Evolutionary conservation across 352 stramenopile genomes (phyloP).

Genomic region (Saprolegnia parasitica): DNA sequence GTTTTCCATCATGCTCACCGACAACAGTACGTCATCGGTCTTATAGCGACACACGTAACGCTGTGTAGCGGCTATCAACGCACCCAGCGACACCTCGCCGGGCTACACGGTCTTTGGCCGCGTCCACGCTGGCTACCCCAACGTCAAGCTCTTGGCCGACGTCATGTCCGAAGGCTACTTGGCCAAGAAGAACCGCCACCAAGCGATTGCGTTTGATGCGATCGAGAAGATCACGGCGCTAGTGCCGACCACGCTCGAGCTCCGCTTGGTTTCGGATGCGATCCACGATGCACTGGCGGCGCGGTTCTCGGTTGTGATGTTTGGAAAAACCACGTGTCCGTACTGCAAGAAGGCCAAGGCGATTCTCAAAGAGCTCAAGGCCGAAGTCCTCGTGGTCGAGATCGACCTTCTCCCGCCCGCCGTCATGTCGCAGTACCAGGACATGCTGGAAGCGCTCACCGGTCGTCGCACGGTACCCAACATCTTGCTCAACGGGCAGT

Average conservation of each 20-base stretch:
- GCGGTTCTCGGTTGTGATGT: constrained; percentile 88
- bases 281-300: constrained; percentile 68
- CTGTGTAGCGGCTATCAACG: constrained; percentile 45
- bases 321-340: constrained; percentile 91
- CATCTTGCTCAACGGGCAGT: constrained; percentile 93
- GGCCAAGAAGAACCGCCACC: constrained; percentile 56
- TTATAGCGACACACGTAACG: not conserved
- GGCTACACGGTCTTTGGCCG: constrained; percentile 79
- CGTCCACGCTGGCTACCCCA: constrained; percentile 72
- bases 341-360: constrained; percentile 88
- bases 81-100: constrained; percentile 51
- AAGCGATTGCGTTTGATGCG: constrained; percentile 64
- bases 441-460: constrained; percentile 77
- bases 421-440: constrained; percentile 20
- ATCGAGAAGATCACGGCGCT: constrained; percentile 60
- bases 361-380: constrained; percentile 66
- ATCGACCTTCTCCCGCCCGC: constrained; percentile 30
- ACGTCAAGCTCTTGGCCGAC: constrained; percentile 65
- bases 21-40: constrained; percentile 48
- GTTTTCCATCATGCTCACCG: constrained; percentile 81
- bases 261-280: constrained; percentile 59
- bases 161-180: constrained; percentile 66
- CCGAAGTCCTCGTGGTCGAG: constrained; percentile 32
- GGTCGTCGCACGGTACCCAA: constrained; percentile 91
- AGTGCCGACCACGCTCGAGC: constrained; percentile 51